Evolutionary conservation across 257 asterid species (phyloP).

Genomic region (Anisodus acutangulus): DNA sequence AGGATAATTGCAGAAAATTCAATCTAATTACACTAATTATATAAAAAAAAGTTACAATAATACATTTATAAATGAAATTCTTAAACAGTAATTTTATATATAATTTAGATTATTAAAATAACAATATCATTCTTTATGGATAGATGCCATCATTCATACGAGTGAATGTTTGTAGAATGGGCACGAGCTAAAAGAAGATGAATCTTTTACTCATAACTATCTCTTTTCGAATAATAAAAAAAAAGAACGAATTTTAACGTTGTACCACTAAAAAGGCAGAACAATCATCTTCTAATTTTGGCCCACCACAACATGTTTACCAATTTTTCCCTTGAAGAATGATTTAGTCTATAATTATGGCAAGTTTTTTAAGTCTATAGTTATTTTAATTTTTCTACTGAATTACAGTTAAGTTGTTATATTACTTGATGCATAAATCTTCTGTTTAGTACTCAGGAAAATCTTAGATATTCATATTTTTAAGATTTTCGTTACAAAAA

Average conservation of each 20-base stretch:
- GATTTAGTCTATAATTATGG: not conserved
- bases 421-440: not conserved
- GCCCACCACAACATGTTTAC: conserved; percentile 14
- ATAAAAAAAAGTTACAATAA: too few species aligned
- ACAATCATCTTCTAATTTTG: conserved; percentile 37
- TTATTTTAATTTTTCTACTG: not conserved
- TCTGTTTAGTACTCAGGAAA: not conserved
- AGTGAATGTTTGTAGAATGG: not conserved
- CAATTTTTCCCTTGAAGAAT: not conserved
- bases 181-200: conserved; percentile 19
- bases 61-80: too few species aligned
- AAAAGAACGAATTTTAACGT: conserved; percentile 55
- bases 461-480: not conserved
- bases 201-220: conserved; percentile 13
- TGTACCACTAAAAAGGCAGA: conserved; percentile 42
- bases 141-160: not conserved
- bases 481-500: not conserved
- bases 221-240: conserved; percentile 18
- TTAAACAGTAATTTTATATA: too few species aligned
- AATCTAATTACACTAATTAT: too few species aligned
- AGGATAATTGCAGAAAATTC: too few species aligned
- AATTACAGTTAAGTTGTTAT: not conserved
- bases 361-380: not conserved
- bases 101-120: not conserved
- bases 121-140: not conserved